phyloP scores from a whole-genome alignment of 345 rosid species.

The Sonneratia alba region DNA sequence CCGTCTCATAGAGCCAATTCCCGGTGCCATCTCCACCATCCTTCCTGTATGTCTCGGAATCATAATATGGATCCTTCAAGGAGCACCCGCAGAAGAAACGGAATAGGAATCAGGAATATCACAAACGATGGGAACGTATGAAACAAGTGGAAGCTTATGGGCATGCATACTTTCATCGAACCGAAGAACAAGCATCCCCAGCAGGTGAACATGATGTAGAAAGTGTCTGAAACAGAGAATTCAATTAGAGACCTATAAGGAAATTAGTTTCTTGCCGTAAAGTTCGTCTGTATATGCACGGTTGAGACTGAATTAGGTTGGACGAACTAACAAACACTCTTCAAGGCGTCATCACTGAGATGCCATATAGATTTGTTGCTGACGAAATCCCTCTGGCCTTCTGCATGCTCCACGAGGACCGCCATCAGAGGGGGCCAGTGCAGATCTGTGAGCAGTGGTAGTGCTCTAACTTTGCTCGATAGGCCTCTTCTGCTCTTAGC shows the following conservation, averaged over 20 bases:
- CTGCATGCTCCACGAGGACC: slow-evolving; percentile 61
- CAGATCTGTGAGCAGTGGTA: slow-evolving; percentile 22
- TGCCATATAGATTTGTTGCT: slow-evolving; percentile 68
- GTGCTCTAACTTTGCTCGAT: slow-evolving; percentile 35
- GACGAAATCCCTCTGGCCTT: slow-evolving; percentile 59
- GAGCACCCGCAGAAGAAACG: not conserved
- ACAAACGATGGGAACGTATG: not conserved
- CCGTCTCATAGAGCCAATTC: slow-evolving; percentile 82
- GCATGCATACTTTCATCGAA: slow-evolving; percentile 52
- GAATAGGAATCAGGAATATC: not conserved
- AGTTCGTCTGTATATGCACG: not conserved
- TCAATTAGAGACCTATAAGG: not conserved
- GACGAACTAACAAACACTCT: slow-evolving; percentile 56
- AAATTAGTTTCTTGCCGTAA: not conserved
- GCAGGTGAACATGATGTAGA: slow-evolving; percentile 81
- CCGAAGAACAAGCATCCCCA: slow-evolving; percentile 91
- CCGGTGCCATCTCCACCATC: slow-evolving; percentile 97
- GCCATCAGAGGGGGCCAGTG: slow-evolving; percentile 72
- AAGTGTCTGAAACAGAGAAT: slow-evolving; percentile 38
- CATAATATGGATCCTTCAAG: slow-evolving; percentile 79
- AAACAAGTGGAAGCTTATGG: not conserved
- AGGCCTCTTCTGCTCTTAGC: slow-evolving; percentile 17
- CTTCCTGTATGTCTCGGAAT: slow-evolving; percentile 66
- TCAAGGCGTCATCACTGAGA: slow-evolving; percentile 74
- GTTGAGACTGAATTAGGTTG: not conserved